These are phyloP conservation scores for Penicillium capsulatum DNA, from an alignment of 2,329 filamentous ascomycete genomes.

Conservation along the genomic window DNA sequence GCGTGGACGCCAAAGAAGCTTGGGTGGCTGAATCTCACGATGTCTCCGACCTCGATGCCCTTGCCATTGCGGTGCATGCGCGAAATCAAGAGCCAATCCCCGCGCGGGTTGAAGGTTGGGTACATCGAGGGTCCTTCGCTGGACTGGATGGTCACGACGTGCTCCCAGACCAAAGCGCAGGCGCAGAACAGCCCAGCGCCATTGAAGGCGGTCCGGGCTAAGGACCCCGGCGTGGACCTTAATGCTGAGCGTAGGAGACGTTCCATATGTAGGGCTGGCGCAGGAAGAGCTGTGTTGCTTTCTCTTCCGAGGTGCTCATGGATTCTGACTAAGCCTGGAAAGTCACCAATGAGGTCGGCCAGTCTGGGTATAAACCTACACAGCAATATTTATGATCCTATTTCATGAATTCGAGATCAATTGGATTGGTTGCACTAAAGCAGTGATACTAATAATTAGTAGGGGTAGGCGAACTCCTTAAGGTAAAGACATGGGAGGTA, in stretches of 20 bases:
- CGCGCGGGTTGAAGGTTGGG: conserved; percentile 67
- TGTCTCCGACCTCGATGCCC: conserved; percentile 69
- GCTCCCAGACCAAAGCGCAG: conserved; percentile 45
- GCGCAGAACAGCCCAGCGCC: conserved; percentile 35
- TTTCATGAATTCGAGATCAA: too few species aligned
- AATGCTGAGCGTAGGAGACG: conserved; percentile 28
- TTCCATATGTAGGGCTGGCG: conserved; percentile 22
- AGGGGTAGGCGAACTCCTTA: too few species aligned
- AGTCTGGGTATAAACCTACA: too few species aligned
- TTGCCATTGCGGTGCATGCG: conserved; percentile 66
- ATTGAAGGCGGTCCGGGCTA: conserved; percentile 31
- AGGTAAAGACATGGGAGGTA: too few species aligned
- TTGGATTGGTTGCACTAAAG: too few species aligned
- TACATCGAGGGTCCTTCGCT: conserved; percentile 81
- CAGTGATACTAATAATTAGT: too few species aligned
- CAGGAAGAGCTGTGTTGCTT: conserved; percentile 1
- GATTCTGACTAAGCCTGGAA: neutral
- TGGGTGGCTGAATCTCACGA: conserved; percentile 76
- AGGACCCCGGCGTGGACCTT: conserved; percentile 18
- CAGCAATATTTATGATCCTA: too few species aligned
- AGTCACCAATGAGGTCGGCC: too few species aligned
- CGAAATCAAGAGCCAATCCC: conserved; percentile 66
- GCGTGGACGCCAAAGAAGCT: conserved; percentile 57
- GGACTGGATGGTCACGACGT: conserved; percentile 58
- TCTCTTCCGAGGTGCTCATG: neutral